Evolutionary conservation across 306 rosid genomes (phyloP), one percentile per base, ranked within the genome.

Genomic region (Trichosanthes cucumerina): DNA sequence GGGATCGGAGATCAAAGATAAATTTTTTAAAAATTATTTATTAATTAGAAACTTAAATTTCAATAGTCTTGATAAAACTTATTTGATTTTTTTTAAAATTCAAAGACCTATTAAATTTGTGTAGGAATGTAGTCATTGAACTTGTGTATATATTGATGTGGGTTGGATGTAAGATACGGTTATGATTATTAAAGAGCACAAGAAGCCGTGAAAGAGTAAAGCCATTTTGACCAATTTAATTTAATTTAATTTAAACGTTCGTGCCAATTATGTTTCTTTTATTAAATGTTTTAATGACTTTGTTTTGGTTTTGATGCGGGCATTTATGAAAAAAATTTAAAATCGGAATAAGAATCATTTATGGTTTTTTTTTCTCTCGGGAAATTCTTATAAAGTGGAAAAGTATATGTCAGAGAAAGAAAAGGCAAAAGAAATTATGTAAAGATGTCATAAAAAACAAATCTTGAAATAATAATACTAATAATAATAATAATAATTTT

Each of bases 151-250:
- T 11, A 60, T 60, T 13, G 68, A 60, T 28, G 39, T 28, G 36
- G 72, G 23, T 15, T 15, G 21, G 6, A 50, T 15, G 57, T 16
- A 57, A 26, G 18, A 59, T 59, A 36, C 65, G 65, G 36, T 69
- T 69, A 69, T 69, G 54, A 23, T 69, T n/a, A 69, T 69, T 69
- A 69, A 69, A 69, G 52, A 38, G 8, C 43, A 63, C 23, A 59
- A 34, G 26, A 18, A 36, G 73, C 10, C 46, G 43, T 36, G 26
- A 9, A 31, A 34, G 33, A 41, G 75, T 41, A 4, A 69, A 4
- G 5, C 0, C 9, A 41, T 69, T 62, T 69, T 69, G 54, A 69
- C 75, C 75, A 21, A 36, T 65, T 65, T 65, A 28, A 28, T 28
- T 28, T 28, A 47, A 47, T 47, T 47, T 47, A 10, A 23, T 69